Evolutionary conservation across 2,329 filamentous ascomycete species (phyloP), one percentile per base, ranked within the genome.

Genomic region (Penicillium sp.): DNA sequence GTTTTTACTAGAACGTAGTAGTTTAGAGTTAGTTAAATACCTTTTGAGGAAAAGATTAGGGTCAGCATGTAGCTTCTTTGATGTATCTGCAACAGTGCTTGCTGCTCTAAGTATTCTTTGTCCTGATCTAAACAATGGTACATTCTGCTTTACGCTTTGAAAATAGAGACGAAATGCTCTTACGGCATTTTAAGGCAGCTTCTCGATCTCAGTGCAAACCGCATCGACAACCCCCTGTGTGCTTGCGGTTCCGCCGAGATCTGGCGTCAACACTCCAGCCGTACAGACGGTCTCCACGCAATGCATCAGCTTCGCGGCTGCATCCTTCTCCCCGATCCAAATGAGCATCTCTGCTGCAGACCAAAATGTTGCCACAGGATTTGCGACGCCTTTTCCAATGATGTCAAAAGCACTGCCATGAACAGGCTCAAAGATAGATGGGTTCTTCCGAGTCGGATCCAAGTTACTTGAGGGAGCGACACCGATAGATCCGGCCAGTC

Each of bases 391-490:
- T 58, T 84, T 81, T 1, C 84, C 84, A 2, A 80, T 81, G 47
- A 88, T 86, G 55, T 87, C 85, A 4, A 83, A 84, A 0, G 83
- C 84, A 43, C 78, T 83, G 1, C 84, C 84, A 59, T 86, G 84
- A n/a, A 85, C 80, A 9, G 84, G 82, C 67, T 86, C 83, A 56
- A 85, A 86, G 63, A 86, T 75, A 37, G 79, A 83, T 0, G 84
- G 84, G 54, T 82, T 82, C 56, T 78, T 69, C 17, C 82, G 72
- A 7, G 80, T 84, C 0, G 86, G 85, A 57, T 89, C 85, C 1
- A 89, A 71, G 59, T 88, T 88, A 49, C 78, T 82, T 0, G 85
- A 87, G 2, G 86, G 85, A 3, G 86, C 86, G 44, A 90, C 87
- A 8, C 87, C 86, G 54, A 89, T 89, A 1, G 82, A 85, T 0